These are phyloP conservation scores for Pseudopithomyces chartarum DNA, from an alignment of 2,329 filamentous ascomycete species.

Conservation along the genomic window DNA sequence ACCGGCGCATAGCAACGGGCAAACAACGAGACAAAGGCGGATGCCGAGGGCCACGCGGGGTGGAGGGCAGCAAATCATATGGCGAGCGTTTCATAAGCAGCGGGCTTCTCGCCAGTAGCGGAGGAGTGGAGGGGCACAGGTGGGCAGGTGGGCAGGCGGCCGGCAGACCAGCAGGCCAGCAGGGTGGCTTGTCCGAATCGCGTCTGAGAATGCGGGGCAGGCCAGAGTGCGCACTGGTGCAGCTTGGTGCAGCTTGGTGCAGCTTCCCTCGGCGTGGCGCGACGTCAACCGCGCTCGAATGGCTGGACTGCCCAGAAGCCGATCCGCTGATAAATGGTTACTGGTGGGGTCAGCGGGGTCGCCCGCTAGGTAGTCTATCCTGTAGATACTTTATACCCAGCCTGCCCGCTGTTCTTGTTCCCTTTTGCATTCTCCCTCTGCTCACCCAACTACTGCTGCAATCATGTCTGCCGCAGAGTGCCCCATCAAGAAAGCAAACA, in stretches of 20 bases:
- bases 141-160: too few species aligned
- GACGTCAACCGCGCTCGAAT: not conserved
- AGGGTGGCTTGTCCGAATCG: constrained; percentile 4
- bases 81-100: constrained; percentile 3
- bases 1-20: not conserved
- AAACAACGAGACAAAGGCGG: not conserved
- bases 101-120: constrained; percentile 3
- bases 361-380: not conserved
- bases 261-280: not conserved
- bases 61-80: not conserved
- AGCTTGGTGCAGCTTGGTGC: too few species aligned
- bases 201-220: constrained; percentile 8
- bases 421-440: not conserved
- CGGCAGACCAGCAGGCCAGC: not conserved
- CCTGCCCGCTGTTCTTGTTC: not conserved
- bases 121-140: too few species aligned
- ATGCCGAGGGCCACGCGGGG: not conserved
- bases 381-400: not conserved
- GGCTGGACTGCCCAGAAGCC: constrained; percentile 1
- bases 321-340: constrained; percentile 6
- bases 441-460: constrained; percentile 15
- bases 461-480: constrained; percentile 43
- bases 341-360: constrained; percentile 5
- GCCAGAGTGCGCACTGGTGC: too few species aligned
- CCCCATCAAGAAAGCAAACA: constrained; percentile 40